Conservation (phyloP, 2,329 filamentous ascomycete species). For the Calonectria naviculata region DNA sequence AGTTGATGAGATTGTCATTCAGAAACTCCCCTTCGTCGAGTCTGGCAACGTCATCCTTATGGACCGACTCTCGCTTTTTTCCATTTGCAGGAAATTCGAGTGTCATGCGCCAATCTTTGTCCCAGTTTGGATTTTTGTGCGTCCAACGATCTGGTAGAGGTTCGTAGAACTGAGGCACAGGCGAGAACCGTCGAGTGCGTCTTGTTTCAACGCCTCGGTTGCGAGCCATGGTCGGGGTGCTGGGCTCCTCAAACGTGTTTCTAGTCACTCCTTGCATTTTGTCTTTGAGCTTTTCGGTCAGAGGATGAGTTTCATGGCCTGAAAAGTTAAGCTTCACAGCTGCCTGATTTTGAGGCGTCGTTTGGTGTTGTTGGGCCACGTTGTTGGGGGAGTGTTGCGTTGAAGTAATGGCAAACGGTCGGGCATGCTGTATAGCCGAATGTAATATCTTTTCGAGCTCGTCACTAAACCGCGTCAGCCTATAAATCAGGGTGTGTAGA, state of each 20-base stretch:
- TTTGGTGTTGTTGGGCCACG: background rate
- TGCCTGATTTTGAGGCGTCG: background rate
- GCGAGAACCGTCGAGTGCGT: constrained; percentile 38
- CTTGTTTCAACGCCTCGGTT: constrained; percentile 33
- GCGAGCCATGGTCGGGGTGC: constrained; percentile 14
- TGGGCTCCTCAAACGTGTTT: constrained; percentile 2
- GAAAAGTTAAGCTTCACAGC: constrained; percentile 22
- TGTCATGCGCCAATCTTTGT: constrained; percentile 63
- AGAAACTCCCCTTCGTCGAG: constrained; percentile 88
- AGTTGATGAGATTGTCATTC: constrained; percentile 92
- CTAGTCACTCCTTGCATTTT: constrained; percentile 28
- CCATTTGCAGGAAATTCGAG: constrained; percentile 71
- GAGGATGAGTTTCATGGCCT: constrained; percentile 14
- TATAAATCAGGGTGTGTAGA: background rate
- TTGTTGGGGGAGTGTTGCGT: background rate
- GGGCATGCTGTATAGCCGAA: background rate
- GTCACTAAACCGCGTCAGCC: constrained; percentile 25
- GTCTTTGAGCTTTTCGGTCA: constrained; percentile 40
- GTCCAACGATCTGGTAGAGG: constrained; percentile 58
- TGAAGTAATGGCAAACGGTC: background rate
- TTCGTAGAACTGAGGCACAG: constrained; percentile 17
- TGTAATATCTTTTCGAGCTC: constrained; percentile 24
- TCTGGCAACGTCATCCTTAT: constrained; percentile 77
- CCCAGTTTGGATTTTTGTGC: constrained; percentile 61
- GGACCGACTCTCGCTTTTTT: constrained; percentile 72